Base-by-base conservation (phyloP, 495 filamentous ascomycete genomes). In the Talaromyces wortmannii region DNA sequence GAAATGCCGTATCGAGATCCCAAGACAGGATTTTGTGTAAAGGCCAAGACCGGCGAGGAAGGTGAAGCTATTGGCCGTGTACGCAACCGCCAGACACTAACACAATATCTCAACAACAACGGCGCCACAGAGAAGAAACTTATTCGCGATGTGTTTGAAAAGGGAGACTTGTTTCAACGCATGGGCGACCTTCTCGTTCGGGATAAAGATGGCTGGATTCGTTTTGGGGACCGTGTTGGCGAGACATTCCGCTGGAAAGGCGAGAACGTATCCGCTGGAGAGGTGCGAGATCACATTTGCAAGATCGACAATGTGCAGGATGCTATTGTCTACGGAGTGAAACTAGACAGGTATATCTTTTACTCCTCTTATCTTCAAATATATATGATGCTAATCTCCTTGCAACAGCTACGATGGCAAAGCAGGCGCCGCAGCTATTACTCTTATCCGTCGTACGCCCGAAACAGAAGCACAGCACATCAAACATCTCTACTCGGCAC, bases 221-320 rank as follows among this genome's bases (percentile, higher is more conserved):
- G 76, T 61, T 97, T 97, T 69, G 79, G 83, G 53, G 92, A 97
- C 66, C 89, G 91, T 2, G 88, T 96, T 50, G 92, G 92, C 48
- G 92, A 97, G 64, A 97, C 92, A 0, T 97, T 91, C 73, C 83
- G 92, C 30, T 97, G 92, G 92, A 96, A 96, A 71, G 83, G 82
- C 16, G 92, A 97, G 72, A 97, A 97, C 58, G 90, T 96, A 0
- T 87, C 84, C 7, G 94, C 92, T 0, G 84, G 86, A 17, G 84
- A 90, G 55, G 81, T 83, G 16, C 61, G 75, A 31, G 76, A 77
- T 58, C 73, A 76, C 57, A 73, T 81, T 46, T 76, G 75, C 32
- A 61, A 63, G 29, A 71, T 79, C 48, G 61, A 67, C 0, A 70
- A 67, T 7, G 70, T 79, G 13, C 66, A 70, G 42, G 78, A 81